Conservation (phyloP, 352 stramenopile genomes). For the Phytophthora sojae region DNA sequence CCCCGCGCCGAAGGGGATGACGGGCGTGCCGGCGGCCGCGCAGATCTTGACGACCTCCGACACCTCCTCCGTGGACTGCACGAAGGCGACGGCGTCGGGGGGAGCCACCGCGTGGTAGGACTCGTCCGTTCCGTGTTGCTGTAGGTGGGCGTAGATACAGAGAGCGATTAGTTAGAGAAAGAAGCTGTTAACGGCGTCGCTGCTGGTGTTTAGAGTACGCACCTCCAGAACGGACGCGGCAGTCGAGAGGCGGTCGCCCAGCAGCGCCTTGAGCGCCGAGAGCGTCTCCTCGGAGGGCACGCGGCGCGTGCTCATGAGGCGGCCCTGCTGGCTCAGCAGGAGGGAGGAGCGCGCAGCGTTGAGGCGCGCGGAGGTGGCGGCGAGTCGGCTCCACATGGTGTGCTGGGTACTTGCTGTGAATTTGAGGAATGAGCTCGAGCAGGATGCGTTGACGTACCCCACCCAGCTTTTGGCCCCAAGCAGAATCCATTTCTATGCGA, state of each 20-base stretch:
- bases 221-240: conserved; percentile 67
- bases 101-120: conserved; percentile 89
- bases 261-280: conserved; percentile 57
- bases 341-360: conserved; percentile 24
- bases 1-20: conserved; percentile 95
- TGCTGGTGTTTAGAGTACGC: not conserved
- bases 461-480: conserved; percentile 10
- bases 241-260: conserved; percentile 80
- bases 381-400: conserved; percentile 46
- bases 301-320: conserved; percentile 38
- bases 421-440: conserved; percentile 37
- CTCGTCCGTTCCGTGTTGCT: conserved; percentile 93
- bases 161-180: not conserved
- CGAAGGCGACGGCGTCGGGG: conserved; percentile 90
- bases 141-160: not conserved
- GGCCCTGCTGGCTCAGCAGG: conserved; percentile 23
- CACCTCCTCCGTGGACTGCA: conserved; percentile 90
- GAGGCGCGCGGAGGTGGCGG: conserved; percentile 26
- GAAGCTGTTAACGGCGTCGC: not conserved
- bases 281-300: conserved; percentile 44
- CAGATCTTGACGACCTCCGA: conserved; percentile 92
- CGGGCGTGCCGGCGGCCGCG: conserved; percentile 75
- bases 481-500: conserved; percentile 17
- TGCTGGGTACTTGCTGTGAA: conserved; percentile 13
- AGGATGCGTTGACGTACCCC: conserved; percentile 10